Conservation (phyloP, 768 basidiomycete genomes). For the Termitomyces sp. region DNA sequence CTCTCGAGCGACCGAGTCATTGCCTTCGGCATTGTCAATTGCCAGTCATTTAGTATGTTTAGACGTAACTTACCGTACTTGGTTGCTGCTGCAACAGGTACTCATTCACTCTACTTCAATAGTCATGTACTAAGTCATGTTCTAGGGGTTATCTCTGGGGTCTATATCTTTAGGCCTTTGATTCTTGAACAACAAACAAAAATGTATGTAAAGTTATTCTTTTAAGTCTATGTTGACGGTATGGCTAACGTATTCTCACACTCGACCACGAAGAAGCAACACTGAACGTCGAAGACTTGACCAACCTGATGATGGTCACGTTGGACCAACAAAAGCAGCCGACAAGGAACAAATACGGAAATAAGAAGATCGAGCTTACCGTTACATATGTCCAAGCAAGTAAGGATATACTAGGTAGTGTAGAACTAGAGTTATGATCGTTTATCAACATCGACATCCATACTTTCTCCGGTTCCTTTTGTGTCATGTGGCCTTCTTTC, state of each 20-base stretch:
- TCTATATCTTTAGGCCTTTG: constrained; percentile 62
- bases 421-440: background rate
- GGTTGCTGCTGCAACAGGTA: constrained; percentile 56
- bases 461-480: constrained; percentile 19
- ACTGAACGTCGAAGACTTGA: background rate
- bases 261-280: constrained; percentile 5
- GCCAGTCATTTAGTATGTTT: constrained; percentile 10
- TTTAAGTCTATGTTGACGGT: background rate
- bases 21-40: too few species aligned
- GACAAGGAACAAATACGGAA: background rate
- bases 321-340: background rate
- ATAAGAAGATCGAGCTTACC: background rate
- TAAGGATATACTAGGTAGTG: background rate
- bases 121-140: background rate
- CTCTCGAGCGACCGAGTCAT: too few species aligned
- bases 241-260: background rate
- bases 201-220: constrained; percentile 7
- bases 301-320: background rate
- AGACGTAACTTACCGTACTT: constrained; percentile 44
- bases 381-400: background rate
- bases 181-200: constrained; percentile 18
- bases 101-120: background rate
- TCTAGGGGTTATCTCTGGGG: constrained; percentile 53
- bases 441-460: constrained; percentile 26
- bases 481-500: constrained; percentile 39